Conservation (phyloP, 352 stramenopile genomes). For the Hyaloperonospora brassicae region DNA sequence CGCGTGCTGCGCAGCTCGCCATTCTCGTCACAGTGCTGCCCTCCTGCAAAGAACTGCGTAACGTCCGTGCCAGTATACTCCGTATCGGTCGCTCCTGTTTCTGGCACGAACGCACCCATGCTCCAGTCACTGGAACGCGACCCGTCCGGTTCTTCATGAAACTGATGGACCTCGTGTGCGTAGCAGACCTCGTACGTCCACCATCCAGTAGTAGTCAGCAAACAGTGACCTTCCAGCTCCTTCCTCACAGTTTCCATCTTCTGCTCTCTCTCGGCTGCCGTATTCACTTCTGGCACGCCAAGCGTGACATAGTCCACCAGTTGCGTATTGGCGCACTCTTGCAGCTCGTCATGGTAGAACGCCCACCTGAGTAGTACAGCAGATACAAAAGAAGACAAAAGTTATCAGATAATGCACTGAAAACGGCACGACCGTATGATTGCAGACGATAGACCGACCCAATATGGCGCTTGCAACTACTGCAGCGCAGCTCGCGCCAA, state of each 20-base stretch:
- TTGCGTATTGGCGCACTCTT: constrained; percentile 59
- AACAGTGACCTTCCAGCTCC: constrained; percentile 45
- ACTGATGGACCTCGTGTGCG: constrained; percentile 72
- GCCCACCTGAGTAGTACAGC: constrained; percentile 40
- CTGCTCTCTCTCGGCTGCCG: constrained; percentile 26
- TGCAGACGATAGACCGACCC: constrained; percentile 28
- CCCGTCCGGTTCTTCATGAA: constrained; percentile 67
- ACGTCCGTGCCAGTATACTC: constrained; percentile 35
- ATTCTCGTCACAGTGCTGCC: constrained; percentile 81
- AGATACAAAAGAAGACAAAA: background rate
- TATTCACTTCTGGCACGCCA: constrained; percentile 20
- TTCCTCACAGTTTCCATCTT: constrained; percentile 41
- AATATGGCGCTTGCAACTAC: constrained; percentile 66
- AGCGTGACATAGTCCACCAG: constrained; percentile 44
- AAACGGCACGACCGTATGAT: background rate
- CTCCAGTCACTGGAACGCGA: constrained; percentile 73
- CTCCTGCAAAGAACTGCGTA: constrained; percentile 61
- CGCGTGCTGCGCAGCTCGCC: constrained; percentile 59
- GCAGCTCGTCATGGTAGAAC: constrained; percentile 73
- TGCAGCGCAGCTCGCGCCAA: constrained; percentile 68
- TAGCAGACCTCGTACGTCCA: constrained; percentile 86
- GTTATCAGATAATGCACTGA: background rate
- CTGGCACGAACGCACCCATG: constrained; percentile 56
- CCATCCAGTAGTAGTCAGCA: constrained; percentile 58
- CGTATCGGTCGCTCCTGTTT: constrained; percentile 22